Percentiles rank a stretch among this genome's conserved stretches.
phyloP scores from a whole-genome alignment of 2,329 filamentous ascomycete species.

The Nemania sp. region DNA sequence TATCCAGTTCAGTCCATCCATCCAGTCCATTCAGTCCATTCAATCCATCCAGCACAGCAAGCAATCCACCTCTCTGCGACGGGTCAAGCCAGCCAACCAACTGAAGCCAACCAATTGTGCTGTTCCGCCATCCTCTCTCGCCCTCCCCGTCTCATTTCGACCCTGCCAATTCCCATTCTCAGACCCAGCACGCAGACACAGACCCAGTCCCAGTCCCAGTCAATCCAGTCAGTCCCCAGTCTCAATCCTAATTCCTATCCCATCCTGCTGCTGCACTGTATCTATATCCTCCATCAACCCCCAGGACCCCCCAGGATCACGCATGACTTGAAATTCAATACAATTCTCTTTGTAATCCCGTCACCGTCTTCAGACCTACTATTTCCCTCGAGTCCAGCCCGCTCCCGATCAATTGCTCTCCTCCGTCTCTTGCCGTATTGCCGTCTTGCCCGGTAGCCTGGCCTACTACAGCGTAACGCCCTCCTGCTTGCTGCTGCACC shows the following conservation, averaged over 20 bases:
- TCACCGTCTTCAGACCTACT: slow-evolving; percentile 17
- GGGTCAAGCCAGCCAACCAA: slow-evolving; percentile 27
- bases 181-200: slow-evolving; percentile 12
- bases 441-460: slow-evolving; percentile 26
- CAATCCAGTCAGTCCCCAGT: slow-evolving; percentile 25
- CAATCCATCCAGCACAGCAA: slow-evolving; percentile 1
- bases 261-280: slow-evolving; percentile 6
- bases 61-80: slow-evolving; percentile 17
- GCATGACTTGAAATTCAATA: slow-evolving; percentile 36
- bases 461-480: neutral
- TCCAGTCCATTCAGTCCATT: neutral
- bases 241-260: slow-evolving; percentile 8
- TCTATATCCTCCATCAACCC: slow-evolving; percentile 17
- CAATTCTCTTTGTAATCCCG: slow-evolving; percentile 39
- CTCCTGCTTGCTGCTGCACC: slow-evolving; percentile 22
- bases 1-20: neutral
- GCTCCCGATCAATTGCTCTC: slow-evolving; percentile 32
- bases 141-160: slow-evolving; percentile 38
- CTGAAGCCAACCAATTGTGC: slow-evolving; percentile 35
- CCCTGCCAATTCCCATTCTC: slow-evolving; percentile 33
- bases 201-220: slow-evolving; percentile 15
- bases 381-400: slow-evolving; percentile 29
- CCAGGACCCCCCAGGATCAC: slow-evolving; percentile 12
- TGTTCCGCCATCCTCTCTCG: slow-evolving; percentile 28
- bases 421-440: slow-evolving; percentile 16